These are phyloP conservation scores for Suhomyces guaymorum DNA, from an alignment of 1,139 yeast genomes.

Conservation along the genomic window DNA sequence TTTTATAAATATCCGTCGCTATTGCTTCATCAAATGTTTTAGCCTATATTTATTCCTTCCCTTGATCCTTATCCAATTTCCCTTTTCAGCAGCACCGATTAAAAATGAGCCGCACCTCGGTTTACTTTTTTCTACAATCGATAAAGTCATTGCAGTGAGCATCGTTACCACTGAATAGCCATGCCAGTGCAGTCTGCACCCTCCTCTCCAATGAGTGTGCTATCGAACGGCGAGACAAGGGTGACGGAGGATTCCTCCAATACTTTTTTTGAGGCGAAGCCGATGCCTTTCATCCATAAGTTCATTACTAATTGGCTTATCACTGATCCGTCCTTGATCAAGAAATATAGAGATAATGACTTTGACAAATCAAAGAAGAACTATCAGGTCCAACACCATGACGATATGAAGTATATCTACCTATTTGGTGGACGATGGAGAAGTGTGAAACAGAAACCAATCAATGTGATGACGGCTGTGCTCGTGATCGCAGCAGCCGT, in stretches of 20 bases:
- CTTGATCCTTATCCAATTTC: no score
- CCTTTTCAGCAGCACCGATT: no score
- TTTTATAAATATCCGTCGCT: no score
- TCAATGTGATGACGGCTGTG: slow-evolving; percentile 33
- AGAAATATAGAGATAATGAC: slow-evolving; percentile 7
- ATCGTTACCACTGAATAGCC: neutral
- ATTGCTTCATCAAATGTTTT: no score
- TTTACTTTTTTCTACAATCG: neutral
- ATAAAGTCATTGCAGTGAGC: no score
- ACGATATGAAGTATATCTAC: slow-evolving; percentile 41
- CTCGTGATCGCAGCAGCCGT: slow-evolving; percentile 50
- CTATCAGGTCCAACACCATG: slow-evolving; percentile 38
- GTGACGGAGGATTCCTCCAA: slow-evolving; percentile 7
- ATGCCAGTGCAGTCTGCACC: neutral
- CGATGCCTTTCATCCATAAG: slow-evolving; percentile 18
- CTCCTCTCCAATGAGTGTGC: slow-evolving; percentile 7
- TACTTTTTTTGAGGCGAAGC: slow-evolving; percentile 3
- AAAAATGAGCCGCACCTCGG: neutral
- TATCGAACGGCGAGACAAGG: slow-evolving; percentile 9
- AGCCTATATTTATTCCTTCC: no score
- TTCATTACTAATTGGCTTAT: slow-evolving; percentile 46
- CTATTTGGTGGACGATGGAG: slow-evolving; percentile 67
- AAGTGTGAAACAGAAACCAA: slow-evolving; percentile 39
- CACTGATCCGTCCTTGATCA: slow-evolving; percentile 38
- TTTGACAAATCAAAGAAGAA: slow-evolving; percentile 20